A percentile compares a stretch with the other conserved stretches of the same genome.
Conservation (phyloP, 176 grass and related monocot genomes). For the Zea luxurians region DNA sequence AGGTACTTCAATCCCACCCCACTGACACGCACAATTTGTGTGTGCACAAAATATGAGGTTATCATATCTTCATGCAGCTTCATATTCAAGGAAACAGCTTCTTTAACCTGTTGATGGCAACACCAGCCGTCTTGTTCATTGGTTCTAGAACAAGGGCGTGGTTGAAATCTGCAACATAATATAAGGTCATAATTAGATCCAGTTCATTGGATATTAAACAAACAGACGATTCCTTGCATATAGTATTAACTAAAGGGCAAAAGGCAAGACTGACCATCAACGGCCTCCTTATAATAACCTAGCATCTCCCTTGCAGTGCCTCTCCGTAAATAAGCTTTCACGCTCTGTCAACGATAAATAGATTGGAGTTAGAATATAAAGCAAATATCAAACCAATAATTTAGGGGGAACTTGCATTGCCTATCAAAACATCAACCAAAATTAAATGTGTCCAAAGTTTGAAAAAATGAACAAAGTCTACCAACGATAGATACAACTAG, state of each 20-base stretch:
- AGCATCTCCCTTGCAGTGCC: slow-evolving; percentile 94
- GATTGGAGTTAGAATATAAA: not conserved
- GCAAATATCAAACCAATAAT: not conserved
- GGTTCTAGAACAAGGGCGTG: slow-evolving; percentile 93
- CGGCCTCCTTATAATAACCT: slow-evolving; percentile 87
- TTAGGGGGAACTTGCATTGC: not conserved
- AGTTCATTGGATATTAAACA: not conserved
- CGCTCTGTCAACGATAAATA: slow-evolving; percentile 49
- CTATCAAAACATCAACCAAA: slow-evolving; percentile 1
- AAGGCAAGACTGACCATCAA: slow-evolving; percentile 68
- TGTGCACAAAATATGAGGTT: no score
- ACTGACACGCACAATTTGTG: no score
- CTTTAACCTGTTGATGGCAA: slow-evolving; percentile 74
- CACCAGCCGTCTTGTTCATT: slow-evolving; percentile 82
- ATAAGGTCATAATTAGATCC: slow-evolving; percentile 8
- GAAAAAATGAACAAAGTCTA: not conserved
- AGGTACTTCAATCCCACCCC: no score
- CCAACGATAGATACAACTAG: not conserved
- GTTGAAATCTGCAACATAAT: slow-evolving; percentile 79
- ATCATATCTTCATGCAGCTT: no score
- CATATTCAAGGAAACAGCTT: slow-evolving; percentile 73
- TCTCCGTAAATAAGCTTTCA: slow-evolving; percentile 96
- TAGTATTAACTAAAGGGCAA: not conserved
- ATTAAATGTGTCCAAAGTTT: not conserved
- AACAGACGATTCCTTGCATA: not conserved